phyloP scores from a whole-genome alignment of 2,329 filamentous ascomycete genomes.

The Pseudodiploospora longispora region DNA sequence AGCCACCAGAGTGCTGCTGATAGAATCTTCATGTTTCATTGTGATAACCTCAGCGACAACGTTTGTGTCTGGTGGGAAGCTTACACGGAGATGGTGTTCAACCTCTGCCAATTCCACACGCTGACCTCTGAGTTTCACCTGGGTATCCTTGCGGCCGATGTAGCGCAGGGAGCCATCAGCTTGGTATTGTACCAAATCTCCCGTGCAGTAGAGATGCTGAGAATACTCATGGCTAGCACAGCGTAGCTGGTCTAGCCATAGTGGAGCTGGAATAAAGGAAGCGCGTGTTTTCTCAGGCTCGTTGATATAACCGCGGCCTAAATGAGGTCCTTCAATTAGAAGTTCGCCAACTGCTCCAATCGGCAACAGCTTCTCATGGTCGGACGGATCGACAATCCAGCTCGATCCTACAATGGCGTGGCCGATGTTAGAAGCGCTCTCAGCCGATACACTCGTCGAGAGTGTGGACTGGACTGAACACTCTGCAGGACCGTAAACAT shows the following conservation, averaged over 20 bases:
- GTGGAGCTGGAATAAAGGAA: not conserved
- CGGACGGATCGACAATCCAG: slow-evolving; percentile 9
- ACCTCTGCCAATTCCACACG: slow-evolving; percentile 34
- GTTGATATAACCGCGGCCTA: slow-evolving; percentile 1
- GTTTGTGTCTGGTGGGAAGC: not conserved
- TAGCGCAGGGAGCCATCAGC: slow-evolving; percentile 30
- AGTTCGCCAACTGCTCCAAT: slow-evolving; percentile 9
- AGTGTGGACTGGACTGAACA: not conserved
- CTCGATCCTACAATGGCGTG: not conserved
- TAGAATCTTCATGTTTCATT: not conserved
- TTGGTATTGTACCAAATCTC: slow-evolving; percentile 18
- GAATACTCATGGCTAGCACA: not conserved
- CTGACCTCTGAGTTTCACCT: slow-evolving; percentile 49
- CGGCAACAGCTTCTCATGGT: slow-evolving; percentile 4
- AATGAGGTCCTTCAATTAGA: slow-evolving; percentile 8
- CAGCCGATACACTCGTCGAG: not conserved
- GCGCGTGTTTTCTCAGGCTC: not conserved
- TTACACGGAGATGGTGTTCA: slow-evolving; percentile 3
- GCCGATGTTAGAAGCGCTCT: not conserved
- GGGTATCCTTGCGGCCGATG: slow-evolving; percentile 43
- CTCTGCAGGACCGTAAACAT: slow-evolving; percentile 1
- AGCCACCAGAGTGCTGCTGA: not conserved
- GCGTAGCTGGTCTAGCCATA: not conserved
- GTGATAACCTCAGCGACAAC: not conserved
- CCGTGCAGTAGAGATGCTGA: not conserved